Base-by-base conservation (phyloP, 768 basidiomycete genomes). In the Termitomyces titanicus region DNA sequence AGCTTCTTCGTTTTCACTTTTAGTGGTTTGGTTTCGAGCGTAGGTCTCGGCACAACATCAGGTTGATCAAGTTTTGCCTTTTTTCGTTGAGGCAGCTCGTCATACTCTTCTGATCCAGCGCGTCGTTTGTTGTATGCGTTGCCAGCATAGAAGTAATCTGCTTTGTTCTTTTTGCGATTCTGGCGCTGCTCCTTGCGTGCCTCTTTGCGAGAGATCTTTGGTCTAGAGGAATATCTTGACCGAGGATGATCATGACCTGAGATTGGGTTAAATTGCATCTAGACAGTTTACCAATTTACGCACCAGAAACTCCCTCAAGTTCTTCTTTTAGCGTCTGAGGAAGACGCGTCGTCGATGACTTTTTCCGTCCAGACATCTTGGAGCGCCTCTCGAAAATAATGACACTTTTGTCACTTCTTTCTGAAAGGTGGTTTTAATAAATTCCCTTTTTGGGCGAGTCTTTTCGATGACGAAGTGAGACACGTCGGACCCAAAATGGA, bases 121-220 rank as follows among this genome's bases (percentile, higher is more conserved):
- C 66, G 68, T 49, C 83, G 79, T 52, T 75, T 64, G 29, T 56
- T 70, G 24, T 53, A 47, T 45, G 31, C 20, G 12, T 54, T 38
- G 24, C 37, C 48, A 9, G 67, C 66, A 5, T 79, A 74, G 67
- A 86, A 87, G 63, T 79, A 81, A 37, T 77, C 72, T 0, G 86
- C 84, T 63, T 82, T 89, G 43, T 81, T 79, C 62, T 81, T 77
- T 66, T 89, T 92, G 48, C 75, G 75, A 43, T 73, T 74, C 1
- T 72, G 56, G n/a, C 88, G 78, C 27, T 79, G 80, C 61, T 84
- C 78, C 65, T 86, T 91, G 40, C 89, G 73, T 13, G 78, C 65
- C 46, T 87, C 86, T 66, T 84, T 89, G 53, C 88, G 78, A 45
- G 79, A 77, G 24, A 65, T 52, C 55, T 64, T 64, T 20, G 51